A percentile compares a stretch with the other conserved stretches of the same genome.
These are phyloP conservation scores for Sporothrix curviconia DNA, from an alignment of 2,329 filamentous ascomycete species.

Conservation along the genomic window DNA sequence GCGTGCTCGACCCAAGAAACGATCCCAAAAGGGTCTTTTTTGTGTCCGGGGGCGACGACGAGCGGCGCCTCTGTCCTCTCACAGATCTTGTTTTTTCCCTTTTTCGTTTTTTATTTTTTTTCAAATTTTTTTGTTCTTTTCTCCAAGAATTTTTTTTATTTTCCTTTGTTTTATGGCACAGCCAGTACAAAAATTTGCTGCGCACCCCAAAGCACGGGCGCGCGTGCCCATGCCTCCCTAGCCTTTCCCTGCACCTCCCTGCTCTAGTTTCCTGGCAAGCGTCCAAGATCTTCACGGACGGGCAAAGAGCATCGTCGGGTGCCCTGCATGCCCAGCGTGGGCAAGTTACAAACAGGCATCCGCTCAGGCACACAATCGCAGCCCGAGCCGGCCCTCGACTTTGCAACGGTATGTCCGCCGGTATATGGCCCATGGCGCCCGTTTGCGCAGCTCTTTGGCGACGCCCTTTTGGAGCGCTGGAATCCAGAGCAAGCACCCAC, in stretches of 20 bases:
- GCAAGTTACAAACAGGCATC: no score
- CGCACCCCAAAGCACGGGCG: no score
- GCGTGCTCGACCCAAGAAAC: constrained; percentile 57
- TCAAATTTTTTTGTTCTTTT: no score
- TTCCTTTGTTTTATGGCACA: no score
- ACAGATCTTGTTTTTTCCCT: no score
- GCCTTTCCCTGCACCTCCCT: no score
- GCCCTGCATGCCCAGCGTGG: no score
- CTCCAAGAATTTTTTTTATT: no score
- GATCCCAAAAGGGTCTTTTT: constrained; percentile 74
- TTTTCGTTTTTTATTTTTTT: no score
- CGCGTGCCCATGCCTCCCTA: no score
- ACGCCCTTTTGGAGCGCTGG: constrained; percentile 67
- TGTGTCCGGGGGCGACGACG: constrained; percentile 44
- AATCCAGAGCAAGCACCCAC: constrained; percentile 66
- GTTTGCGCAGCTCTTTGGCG: constrained; percentile 68
- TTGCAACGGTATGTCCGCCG: constrained; percentile 47
- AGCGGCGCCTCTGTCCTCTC: constrained; percentile 41
- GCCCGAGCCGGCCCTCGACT: constrained; percentile 50
- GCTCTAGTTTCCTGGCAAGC: no score
- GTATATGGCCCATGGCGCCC: constrained; percentile 50
- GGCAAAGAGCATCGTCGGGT: constrained; percentile 85
- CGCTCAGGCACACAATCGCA: no score
- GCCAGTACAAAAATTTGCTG: constrained; percentile 64
- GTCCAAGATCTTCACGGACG: constrained; percentile 75